Conservation (phyloP, 2,329 filamentous ascomycete genomes). For the Clonostachys byssicola region DNA sequence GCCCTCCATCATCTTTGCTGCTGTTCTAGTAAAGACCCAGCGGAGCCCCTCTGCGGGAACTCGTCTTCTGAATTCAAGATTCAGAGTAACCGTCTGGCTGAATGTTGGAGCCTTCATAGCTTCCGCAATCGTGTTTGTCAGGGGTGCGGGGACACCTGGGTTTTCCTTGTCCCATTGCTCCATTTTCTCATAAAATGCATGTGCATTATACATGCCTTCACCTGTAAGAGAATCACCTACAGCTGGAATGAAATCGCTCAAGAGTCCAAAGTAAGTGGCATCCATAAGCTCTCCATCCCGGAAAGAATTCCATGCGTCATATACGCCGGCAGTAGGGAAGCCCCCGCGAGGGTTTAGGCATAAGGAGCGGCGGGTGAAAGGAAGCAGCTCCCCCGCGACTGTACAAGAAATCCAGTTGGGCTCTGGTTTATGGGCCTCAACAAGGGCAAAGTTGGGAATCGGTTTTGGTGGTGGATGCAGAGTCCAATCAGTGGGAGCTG, state of each 20-base stretch:
- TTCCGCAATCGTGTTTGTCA: conserved; percentile 8
- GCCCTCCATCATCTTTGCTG: conserved; percentile 10
- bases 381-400: conserved; percentile 12
- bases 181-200: conserved; percentile 2
- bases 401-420: conserved; percentile 12
- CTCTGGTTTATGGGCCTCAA: conserved; percentile 9
- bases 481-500: conserved; percentile 6
- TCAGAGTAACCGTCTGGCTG: conserved; percentile 6
- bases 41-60: conserved; percentile 11
- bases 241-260: conserved; percentile 16
- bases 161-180: conserved; percentile 12
- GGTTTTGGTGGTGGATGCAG: conserved; percentile 11
- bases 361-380: conserved; percentile 8
- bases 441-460: conserved; percentile 11
- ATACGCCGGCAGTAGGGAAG: conserved; percentile 9
- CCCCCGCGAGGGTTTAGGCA: conserved; percentile 12
- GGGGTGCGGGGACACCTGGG: conserved; percentile 6
- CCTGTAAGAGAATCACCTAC: conserved; percentile 18
- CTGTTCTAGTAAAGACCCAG: conserved; percentile 12
- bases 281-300: conserved; percentile 10
- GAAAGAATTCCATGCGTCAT: conserved; percentile 15
- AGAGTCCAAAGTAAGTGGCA: conserved; percentile 12
- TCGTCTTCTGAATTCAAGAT: conserved; percentile 17
- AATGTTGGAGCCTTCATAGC: conserved; percentile 4
- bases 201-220: conserved; percentile 15